Evolutionary conservation across 164 flowering plant species (phyloP).

Genomic region (Pachysandra terminalis): DNA sequence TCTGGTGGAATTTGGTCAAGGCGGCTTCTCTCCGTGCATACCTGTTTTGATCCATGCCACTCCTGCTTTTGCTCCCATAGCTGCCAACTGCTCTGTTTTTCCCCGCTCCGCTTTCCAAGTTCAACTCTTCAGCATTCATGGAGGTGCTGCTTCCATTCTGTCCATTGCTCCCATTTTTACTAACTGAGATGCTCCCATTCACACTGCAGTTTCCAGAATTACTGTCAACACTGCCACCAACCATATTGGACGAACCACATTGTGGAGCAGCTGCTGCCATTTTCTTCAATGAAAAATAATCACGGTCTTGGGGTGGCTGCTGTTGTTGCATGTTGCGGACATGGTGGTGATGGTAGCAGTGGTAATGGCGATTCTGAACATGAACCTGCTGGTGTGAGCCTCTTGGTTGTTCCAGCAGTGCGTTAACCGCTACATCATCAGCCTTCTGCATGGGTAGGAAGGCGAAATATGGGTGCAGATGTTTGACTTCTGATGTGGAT

Average conservation of each 20-base stretch:
- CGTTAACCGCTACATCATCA: slow-evolving; percentile 24
- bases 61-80: slow-evolving; percentile 31
- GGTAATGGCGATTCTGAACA: slow-evolving; percentile 57
- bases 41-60: slow-evolving; percentile 46
- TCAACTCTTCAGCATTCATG: slow-evolving; percentile 33
- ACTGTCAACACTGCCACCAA: slow-evolving; percentile 37
- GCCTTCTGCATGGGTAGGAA: slow-evolving; percentile 42
- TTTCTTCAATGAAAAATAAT: slow-evolving; percentile 36
- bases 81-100: slow-evolving; percentile 37
- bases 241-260: slow-evolving; percentile 53
- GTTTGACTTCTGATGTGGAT: slow-evolving; percentile 33
- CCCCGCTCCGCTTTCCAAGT: slow-evolving; percentile 44
- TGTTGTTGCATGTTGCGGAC: slow-evolving; percentile 34
- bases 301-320: slow-evolving; percentile 30
- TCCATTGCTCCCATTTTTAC: slow-evolving; percentile 70
- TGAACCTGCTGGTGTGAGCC: slow-evolving; percentile 39
- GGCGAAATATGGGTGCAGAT: slow-evolving; percentile 32
- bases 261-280: slow-evolving; percentile 38
- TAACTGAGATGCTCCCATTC: slow-evolving; percentile 69
- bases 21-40: slow-evolving; percentile 73
- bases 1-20: slow-evolving; percentile 72
- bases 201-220: slow-evolving; percentile 45
- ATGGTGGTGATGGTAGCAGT: slow-evolving; percentile 56
- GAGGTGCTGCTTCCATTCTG: slow-evolving; percentile 54
- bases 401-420: slow-evolving; percentile 24